Conservation (phyloP, 192 early-diverging fungal genomes). For the Podochytrium sp. region DNA sequence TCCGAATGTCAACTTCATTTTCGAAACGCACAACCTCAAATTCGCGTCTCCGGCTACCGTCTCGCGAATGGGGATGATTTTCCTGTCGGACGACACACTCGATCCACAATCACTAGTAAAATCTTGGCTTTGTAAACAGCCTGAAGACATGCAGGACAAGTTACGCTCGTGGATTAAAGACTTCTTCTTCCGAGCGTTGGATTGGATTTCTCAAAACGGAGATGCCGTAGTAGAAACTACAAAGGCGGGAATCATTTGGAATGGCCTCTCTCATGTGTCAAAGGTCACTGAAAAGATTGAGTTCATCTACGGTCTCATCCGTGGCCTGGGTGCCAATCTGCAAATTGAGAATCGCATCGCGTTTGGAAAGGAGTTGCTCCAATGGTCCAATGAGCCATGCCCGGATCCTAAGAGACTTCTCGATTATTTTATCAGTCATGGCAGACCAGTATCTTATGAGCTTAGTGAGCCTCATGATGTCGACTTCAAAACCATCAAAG, state of each 20-base stretch:
- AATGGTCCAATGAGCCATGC: constrained; percentile 44
- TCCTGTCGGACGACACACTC: constrained; percentile 61
- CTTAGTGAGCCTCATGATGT: constrained; percentile 31
- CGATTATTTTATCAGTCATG: constrained; percentile 49
- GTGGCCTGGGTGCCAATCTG: constrained; percentile 58
- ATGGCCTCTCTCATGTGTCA: constrained; percentile 55
- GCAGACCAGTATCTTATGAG: constrained; percentile 38
- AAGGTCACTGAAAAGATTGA: constrained; percentile 29
- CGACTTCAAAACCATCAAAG: constrained; percentile 32
- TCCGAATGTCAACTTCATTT: constrained; percentile 65
- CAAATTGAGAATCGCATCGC: constrained; percentile 38
- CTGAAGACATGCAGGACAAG: constrained; percentile 24
- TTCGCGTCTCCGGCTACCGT: constrained; percentile 68
- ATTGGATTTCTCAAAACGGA: constrained; percentile 48
- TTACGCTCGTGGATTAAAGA: constrained; percentile 43
- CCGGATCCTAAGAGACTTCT: constrained; percentile 51
- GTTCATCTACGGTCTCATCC: constrained; percentile 53
- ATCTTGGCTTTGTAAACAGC: constrained; percentile 46
- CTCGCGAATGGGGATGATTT: constrained; percentile 71
- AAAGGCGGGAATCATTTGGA: constrained; percentile 53
- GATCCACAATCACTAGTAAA: constrained; percentile 48
- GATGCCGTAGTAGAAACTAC: constrained; percentile 55
- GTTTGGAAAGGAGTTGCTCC: constrained; percentile 53
- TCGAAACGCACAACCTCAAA: constrained; percentile 63
- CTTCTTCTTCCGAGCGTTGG: constrained; percentile 49